These are phyloP conservation scores for Mycena leptocephala DNA, from an alignment of 768 basidiomycete species.

Conservation along the genomic window DNA sequence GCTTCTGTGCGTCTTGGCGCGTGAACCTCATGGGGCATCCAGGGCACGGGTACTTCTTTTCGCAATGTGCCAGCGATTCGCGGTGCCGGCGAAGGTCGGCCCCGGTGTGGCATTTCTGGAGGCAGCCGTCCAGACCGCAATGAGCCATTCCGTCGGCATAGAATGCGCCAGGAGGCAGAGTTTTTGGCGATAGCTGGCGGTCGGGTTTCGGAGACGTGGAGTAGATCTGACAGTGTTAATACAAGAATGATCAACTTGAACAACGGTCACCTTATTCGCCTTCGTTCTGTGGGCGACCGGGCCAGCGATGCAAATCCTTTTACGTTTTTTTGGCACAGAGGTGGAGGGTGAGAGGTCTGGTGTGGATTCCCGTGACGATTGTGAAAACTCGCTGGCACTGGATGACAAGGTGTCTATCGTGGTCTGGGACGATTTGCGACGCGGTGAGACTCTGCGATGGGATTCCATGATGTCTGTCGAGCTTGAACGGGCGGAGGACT, in stretches of 20 bases:
- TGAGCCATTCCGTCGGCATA: background rate
- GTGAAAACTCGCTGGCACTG: background rate
- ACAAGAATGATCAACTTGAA: background rate
- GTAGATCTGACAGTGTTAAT: background rate
- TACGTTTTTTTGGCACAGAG: too few relatives aligned
- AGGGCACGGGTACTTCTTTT: background rate
- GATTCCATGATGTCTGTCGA: background rate
- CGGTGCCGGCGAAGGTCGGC: constrained; percentile 19
- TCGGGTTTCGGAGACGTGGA: background rate
- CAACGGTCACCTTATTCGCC: background rate
- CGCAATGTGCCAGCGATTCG: constrained; percentile 8
- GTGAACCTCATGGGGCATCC: background rate
- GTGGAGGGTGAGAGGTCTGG: background rate
- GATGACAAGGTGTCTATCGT: background rate
- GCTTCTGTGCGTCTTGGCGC: background rate
- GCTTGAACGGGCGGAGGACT: background rate
- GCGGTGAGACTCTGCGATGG: background rate
- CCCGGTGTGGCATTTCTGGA: background rate
- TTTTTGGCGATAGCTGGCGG: background rate
- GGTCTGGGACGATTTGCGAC: background rate
- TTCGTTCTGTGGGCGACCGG: background rate
- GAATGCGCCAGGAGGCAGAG: background rate
- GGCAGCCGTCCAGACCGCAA: constrained; percentile 6
- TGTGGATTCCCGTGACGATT: background rate
- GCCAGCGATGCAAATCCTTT: background rate